phyloP scores from a whole-genome alignment of 2,329 filamentous ascomycete species.

The Podosphaera leucotricha region DNA sequence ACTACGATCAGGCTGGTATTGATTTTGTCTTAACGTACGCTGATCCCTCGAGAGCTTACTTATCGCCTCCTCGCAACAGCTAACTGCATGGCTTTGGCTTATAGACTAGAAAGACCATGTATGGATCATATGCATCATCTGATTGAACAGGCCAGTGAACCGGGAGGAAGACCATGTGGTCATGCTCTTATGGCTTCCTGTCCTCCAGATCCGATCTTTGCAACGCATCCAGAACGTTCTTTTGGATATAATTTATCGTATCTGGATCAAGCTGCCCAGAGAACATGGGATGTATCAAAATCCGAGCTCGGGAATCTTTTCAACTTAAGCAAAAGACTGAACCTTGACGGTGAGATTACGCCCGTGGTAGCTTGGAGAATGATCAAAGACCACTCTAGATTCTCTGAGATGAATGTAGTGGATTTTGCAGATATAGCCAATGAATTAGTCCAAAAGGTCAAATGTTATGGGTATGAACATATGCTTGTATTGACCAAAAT shows the following conservation, averaged over 20 bases:
- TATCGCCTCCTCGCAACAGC: constrained; percentile 37
- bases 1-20: constrained; percentile 66
- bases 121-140: constrained; percentile 76
- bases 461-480: constrained; percentile 69
- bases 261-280: constrained; percentile 14
- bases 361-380: constrained; percentile 89
- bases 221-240: constrained; percentile 25
- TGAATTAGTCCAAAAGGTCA: constrained; percentile 55
- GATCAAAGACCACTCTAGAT: constrained; percentile 47
- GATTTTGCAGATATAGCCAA: constrained; percentile 53
- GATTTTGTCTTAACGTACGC: constrained; percentile 81
- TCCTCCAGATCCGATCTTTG: constrained; percentile 31
- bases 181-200: constrained; percentile 88
- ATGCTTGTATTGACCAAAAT: constrained; percentile 1
- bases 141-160: constrained; percentile 32
- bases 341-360: constrained; percentile 76
- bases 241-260: constrained; percentile 22
- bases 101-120: constrained; percentile 75
- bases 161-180: constrained; percentile 50
- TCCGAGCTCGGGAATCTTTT: constrained; percentile 59
- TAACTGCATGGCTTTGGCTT: constrained; percentile 17
- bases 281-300: constrained; percentile 60
- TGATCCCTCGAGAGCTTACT: constrained; percentile 37
- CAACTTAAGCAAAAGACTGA: constrained; percentile 59
- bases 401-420: constrained; percentile 36